Evolutionary conservation across 345 rosid genomes (phyloP).

Genomic region (Angophora floribunda): DNA sequence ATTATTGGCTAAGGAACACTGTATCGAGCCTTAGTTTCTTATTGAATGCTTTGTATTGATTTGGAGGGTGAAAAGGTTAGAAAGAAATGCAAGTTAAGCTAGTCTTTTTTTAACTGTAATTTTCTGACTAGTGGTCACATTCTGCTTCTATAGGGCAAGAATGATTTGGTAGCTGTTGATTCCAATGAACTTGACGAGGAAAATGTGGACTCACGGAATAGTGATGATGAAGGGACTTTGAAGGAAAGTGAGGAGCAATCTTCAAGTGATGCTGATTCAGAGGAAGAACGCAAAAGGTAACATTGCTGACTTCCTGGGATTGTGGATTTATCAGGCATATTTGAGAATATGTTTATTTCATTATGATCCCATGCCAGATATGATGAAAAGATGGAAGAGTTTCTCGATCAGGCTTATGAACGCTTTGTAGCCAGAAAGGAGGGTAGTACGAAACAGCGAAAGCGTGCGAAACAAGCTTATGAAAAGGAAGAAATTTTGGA

Average conservation of each 20-base stretch:
- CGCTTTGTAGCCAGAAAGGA: slow-evolving; percentile 50
- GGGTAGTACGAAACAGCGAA: slow-evolving; percentile 74
- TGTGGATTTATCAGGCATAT: background rate
- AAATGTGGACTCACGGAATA: slow-evolving; percentile 21
- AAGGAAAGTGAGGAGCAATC: slow-evolving; percentile 28
- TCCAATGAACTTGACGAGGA: slow-evolving; percentile 43
- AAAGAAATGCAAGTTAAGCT: background rate
- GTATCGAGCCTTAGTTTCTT: background rate
- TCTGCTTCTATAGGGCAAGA: slow-evolving; percentile 52
- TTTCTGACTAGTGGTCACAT: background rate
- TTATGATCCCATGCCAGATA: slow-evolving; percentile 36
- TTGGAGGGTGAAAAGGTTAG: background rate
- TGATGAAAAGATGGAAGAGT: slow-evolving; percentile 64
- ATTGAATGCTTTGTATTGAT: background rate
- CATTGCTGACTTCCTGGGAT: background rate
- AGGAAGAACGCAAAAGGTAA: slow-evolving; percentile 71
- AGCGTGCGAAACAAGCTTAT: slow-evolving; percentile 65
- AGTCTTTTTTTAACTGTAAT: background rate
- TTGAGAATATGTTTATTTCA: background rate
- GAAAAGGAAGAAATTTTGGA: slow-evolving; percentile 44
- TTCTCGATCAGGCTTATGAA: slow-evolving; percentile 74
- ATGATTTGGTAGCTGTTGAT: slow-evolving; percentile 73
- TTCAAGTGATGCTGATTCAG: slow-evolving; percentile 66
- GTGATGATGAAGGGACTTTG: slow-evolving; percentile 40
- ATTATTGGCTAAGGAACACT: background rate